These are phyloP conservation scores for Trichoderma sp. DNA, from an alignment of 2,329 filamentous ascomycete genomes.

Conservation along the genomic window DNA sequence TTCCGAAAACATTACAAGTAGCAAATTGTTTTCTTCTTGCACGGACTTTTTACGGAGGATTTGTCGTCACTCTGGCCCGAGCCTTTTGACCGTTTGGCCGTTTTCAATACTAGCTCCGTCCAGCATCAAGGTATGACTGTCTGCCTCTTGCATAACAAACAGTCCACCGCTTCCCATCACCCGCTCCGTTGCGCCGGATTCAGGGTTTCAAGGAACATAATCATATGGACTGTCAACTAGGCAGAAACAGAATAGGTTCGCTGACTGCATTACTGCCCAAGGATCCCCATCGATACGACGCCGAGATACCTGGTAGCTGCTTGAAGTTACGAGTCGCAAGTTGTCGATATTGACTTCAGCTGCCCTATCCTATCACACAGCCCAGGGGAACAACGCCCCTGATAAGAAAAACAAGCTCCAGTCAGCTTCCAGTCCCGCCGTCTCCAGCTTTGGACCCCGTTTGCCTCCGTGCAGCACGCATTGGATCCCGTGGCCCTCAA, in stretches of 20 bases:
- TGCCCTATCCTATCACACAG: neutral
- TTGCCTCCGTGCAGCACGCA: neutral
- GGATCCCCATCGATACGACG: neutral
- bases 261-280: slow-evolving; percentile 14
- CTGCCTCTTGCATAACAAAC: neutral
- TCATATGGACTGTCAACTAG: neutral
- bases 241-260: neutral
- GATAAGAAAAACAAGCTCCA: neutral
- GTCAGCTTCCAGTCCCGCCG: neutral
- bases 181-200: slow-evolving; percentile 2
- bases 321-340: neutral
- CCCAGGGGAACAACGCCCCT: neutral
- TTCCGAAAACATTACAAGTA: neutral
- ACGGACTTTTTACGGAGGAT: neutral
- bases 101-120: neutral
- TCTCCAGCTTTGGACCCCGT: neutral
- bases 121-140: neutral
- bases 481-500: neutral
- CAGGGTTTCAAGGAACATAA: neutral
- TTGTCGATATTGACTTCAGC: neutral
- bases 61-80: neutral
- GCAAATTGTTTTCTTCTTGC: neutral
- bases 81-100: neutral
- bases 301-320: neutral
- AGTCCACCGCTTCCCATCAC: neutral